phyloP scores from a whole-genome alignment of 148 eudicot genomes.

The Persicaria maculosa region DNA sequence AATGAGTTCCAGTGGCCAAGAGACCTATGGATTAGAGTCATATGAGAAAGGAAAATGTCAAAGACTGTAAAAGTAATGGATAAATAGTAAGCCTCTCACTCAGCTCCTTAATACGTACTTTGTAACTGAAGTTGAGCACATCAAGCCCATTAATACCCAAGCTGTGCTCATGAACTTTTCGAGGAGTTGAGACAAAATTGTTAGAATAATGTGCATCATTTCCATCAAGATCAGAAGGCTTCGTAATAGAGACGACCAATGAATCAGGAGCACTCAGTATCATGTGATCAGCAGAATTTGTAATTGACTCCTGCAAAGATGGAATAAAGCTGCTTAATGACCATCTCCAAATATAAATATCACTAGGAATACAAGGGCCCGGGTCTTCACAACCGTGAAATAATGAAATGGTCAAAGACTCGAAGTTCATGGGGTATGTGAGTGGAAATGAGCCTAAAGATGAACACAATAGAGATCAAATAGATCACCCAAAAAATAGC shows the following conservation, averaged over 20 bases:
- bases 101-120: conserved; percentile 31
- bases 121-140: conserved; percentile 76
- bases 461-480: not conserved
- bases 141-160: conserved; percentile 75
- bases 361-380: not conserved
- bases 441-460: not conserved
- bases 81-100: not conserved
- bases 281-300: conserved; percentile 80
- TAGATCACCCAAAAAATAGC: conserved; percentile 12
- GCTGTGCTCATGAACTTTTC: conserved; percentile 45
- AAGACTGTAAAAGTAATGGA: not conserved
- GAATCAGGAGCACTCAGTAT: conserved; percentile 78
- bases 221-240: conserved; percentile 34
- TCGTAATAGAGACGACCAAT: conserved; percentile 61
- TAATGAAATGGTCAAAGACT: not conserved
- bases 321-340: not conserved
- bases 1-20: conserved; percentile 97
- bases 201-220: conserved; percentile 37
- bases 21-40: conserved; percentile 40
- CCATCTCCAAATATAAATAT: not conserved
- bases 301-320: conserved; percentile 70
- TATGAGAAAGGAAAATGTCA: not conserved
- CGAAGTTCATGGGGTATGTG: not conserved
- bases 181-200: conserved; percentile 45
- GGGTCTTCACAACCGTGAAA: not conserved